Evolutionary conservation across 1,284 basidiomycete genomes (phyloP), one percentile per base, ranked within the genome.

Genomic region (Erythrobasidium hasegawianum): DNA sequence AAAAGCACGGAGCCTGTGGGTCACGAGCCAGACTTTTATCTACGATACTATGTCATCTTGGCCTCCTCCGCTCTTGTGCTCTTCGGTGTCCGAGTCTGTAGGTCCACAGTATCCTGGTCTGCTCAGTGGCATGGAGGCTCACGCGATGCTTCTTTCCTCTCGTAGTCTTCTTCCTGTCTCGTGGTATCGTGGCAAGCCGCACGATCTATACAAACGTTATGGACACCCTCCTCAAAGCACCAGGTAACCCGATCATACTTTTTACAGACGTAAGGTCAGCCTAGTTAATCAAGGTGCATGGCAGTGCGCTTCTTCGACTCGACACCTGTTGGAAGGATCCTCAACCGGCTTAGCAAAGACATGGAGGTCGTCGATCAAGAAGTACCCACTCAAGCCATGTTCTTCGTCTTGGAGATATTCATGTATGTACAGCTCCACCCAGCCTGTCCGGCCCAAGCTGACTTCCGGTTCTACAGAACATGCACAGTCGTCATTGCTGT

Each of bases 281-380:
- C n/a, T n/a, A n/a, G n/a, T n/a, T n/a, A n/a, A n/a, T n/a, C n/a
- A n/a, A n/a, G n/a, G n/a, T n/a, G n/a, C n/a, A n/a, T 41, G n/a
- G 20, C 41, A 68, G 68, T 71, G 40, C 70, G 71, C 16, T 73
- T 73, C 67, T 74, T 70, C 58, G 72, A 74, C 53, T 60, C 66
- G 27, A 75, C 74, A 1, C 73, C 74, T 16, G 76, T 77, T 2
- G 81, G 81, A 2, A 77, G 81, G 1, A 81, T 83, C 69, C 76
- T 82, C 65, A 83, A 83, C 69, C 76, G 81, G 9, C 76, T 78
- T 45, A 73, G 72, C 13, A 71, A 69, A 16, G 81, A 82, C 66
- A 77, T 81, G 66, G 78, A 80, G 52, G 78, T 79, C 0, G 76
- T 82, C 60, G 82, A 83, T 72, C 78, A 79, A 38, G 57, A 60